Percentiles rank a stretch among this genome's conserved stretches.
Evolutionary conservation across 225 moss, liverwort and hornwort genomes (phyloP).

Genomic region (Asterella californica): DNA sequence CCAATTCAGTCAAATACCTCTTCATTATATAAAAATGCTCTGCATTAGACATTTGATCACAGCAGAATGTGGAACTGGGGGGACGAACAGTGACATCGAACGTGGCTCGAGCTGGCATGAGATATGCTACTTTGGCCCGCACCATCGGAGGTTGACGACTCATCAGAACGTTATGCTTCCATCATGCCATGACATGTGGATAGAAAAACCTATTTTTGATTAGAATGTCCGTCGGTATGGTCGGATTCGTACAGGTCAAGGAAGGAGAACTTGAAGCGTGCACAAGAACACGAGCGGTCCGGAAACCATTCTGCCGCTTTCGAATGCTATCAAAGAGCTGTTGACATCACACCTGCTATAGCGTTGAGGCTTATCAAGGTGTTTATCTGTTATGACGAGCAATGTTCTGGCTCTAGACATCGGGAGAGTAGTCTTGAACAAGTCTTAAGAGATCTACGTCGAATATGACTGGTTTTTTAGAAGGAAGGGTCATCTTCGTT

Average conservation of each 20-base stretch:
- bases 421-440: too few species aligned
- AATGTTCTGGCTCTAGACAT: neutral
- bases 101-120: neutral
- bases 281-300: slow-evolving; percentile 77
- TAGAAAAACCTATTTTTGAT: neutral
- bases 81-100: neutral
- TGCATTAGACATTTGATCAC: neutral
- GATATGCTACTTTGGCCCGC: neutral
- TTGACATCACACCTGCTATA: slow-evolving; percentile 86
- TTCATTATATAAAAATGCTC: neutral
- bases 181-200: neutral
- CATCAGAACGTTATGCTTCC: neutral
- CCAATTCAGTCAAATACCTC: neutral
- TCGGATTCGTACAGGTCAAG: slow-evolving; percentile 51
- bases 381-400: neutral
- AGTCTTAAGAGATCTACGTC: too few species aligned
- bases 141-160: neutral
- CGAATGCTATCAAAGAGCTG: slow-evolving; percentile 87
- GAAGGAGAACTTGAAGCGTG: slow-evolving; percentile 82
- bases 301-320: slow-evolving; percentile 72
- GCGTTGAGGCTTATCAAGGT: slow-evolving; percentile 85
- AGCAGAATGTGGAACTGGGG: neutral
- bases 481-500: too few species aligned
- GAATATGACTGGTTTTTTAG: too few species aligned
- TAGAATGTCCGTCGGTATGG: neutral